Percentiles rank a stretch among this genome's conserved stretches.
Conservation (phyloP, 305 asterid genomes). For the Fraxinus nigra region DNA sequence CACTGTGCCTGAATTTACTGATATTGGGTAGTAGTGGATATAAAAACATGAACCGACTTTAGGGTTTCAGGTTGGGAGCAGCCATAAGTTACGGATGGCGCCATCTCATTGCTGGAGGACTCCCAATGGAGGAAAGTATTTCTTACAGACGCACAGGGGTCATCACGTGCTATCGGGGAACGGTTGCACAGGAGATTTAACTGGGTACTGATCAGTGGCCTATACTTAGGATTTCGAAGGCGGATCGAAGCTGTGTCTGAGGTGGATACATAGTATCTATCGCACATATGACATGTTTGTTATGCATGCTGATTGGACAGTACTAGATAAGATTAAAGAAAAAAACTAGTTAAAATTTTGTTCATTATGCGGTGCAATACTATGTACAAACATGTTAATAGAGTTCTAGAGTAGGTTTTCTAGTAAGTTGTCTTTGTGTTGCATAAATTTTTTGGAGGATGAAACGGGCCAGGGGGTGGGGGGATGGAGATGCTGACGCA, state of each 20-base stretch:
- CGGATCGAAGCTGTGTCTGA: not conserved
- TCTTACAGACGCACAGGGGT: conserved; percentile 35
- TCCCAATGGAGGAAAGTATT: conserved; percentile 43
- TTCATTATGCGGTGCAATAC: not conserved
- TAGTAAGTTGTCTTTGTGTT: conserved; percentile 32
- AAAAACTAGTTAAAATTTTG: not conserved
- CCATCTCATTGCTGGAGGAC: conserved; percentile 25
- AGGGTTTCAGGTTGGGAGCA: conserved; percentile 29
- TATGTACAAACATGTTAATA: not conserved
- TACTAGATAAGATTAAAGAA: not conserved
- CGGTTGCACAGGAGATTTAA: conserved; percentile 25
- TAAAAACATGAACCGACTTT: conserved; percentile 20
- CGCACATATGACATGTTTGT: conserved; percentile 18
- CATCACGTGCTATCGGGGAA: conserved; percentile 34
- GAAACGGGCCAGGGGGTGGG: not conserved
- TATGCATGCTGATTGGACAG: not conserved
- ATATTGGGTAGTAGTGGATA: conserved; percentile 50
- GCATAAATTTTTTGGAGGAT: conserved; percentile 28
- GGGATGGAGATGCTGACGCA: not conserved
- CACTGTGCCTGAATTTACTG: conserved; percentile 54
- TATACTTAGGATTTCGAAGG: not conserved
- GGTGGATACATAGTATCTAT: conserved; percentile 6
- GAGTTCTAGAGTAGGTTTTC: conserved; percentile 30
- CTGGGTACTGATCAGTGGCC: conserved; percentile 16
- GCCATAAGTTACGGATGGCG: conserved; percentile 38